phyloP scores from a whole-genome alignment of 2,329 filamentous ascomycete genomes.

The Trichoderma guizhouense region DNA sequence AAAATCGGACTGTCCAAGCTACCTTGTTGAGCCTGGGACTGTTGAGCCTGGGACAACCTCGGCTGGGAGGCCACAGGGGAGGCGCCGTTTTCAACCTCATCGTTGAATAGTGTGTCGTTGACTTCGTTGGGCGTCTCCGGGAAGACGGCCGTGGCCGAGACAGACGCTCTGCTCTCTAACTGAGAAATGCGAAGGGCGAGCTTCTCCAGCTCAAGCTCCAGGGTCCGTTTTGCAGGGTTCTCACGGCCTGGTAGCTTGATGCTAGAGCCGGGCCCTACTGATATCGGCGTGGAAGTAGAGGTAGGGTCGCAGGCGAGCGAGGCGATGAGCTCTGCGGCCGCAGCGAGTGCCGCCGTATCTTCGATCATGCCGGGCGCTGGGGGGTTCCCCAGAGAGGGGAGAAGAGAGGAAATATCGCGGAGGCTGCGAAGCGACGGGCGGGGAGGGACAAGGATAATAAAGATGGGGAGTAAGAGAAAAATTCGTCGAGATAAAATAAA shows the following conservation, averaged over 20 bases:
- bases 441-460: not conserved
- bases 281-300: constrained; percentile 33
- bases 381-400: constrained; percentile 2
- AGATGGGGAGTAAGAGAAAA: not conserved
- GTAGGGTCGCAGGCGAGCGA: constrained; percentile 47
- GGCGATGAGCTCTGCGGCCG: constrained; percentile 52
- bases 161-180: constrained; percentile 73
- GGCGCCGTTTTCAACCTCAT: constrained; percentile 48
- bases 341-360: constrained; percentile 54
- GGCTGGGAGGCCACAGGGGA: constrained; percentile 37
- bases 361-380: constrained; percentile 39
- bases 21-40: constrained; percentile 41
- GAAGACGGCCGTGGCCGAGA: constrained; percentile 56
- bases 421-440: constrained; percentile 1
- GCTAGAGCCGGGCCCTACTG: constrained; percentile 43
- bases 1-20: constrained; percentile 37
- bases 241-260: constrained; percentile 75
- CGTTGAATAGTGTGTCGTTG: constrained; percentile 60
- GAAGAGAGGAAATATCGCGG: constrained; percentile 16
- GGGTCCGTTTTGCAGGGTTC: constrained; percentile 68
- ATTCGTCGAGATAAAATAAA: not conserved
- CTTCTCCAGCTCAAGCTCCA: constrained; percentile 80
- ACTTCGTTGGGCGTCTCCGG: constrained; percentile 82
- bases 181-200: constrained; percentile 74
- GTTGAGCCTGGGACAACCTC: constrained; percentile 44